phyloP scores from a whole-genome alignment of 2,329 filamentous ascomycete species.

The Cyphellophora attinorum region DNA sequence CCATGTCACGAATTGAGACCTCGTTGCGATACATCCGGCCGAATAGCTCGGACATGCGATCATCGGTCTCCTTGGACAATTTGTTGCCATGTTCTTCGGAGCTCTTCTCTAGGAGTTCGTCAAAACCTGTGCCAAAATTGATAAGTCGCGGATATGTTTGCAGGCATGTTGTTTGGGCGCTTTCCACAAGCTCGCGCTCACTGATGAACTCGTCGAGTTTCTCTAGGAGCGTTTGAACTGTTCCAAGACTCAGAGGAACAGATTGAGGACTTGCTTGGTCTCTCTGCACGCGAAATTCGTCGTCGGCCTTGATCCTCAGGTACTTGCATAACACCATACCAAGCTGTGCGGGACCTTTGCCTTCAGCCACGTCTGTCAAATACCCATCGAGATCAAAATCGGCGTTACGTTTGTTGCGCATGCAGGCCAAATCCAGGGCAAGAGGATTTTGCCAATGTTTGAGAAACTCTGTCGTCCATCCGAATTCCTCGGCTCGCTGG shows the following conservation, averaged over 20 bases:
- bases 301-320: conserved; percentile 70
- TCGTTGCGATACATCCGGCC: conserved; percentile 96
- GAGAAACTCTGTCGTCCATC: conserved; percentile 75
- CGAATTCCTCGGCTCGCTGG: conserved; percentile 70
- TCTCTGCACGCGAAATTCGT: conserved; percentile 67
- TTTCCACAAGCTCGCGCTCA: conserved; percentile 60
- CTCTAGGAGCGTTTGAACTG: conserved; percentile 68
- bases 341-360: conserved; percentile 10
- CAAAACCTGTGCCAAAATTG: conserved; percentile 88
- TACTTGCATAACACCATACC: conserved; percentile 60
- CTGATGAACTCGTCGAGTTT: conserved; percentile 61
- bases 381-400: conserved; percentile 62
- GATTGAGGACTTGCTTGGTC: conserved; percentile 58
- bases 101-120: conserved; percentile 83
- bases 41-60: conserved; percentile 94
- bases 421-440: conserved; percentile 74
- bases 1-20: conserved; percentile 73
- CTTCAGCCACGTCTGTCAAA: conserved; percentile 50
- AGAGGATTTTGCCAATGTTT: conserved; percentile 67
- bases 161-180: conserved; percentile 78
- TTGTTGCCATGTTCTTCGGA: conserved; percentile 65
- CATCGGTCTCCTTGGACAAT: conserved; percentile 68
- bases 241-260: conserved; percentile 72
- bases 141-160: conserved; percentile 88
- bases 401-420: conserved; percentile 65